Conservation (phyloP, 2,329 filamentous ascomycete genomes). For the Penicillium sp. region DNA sequence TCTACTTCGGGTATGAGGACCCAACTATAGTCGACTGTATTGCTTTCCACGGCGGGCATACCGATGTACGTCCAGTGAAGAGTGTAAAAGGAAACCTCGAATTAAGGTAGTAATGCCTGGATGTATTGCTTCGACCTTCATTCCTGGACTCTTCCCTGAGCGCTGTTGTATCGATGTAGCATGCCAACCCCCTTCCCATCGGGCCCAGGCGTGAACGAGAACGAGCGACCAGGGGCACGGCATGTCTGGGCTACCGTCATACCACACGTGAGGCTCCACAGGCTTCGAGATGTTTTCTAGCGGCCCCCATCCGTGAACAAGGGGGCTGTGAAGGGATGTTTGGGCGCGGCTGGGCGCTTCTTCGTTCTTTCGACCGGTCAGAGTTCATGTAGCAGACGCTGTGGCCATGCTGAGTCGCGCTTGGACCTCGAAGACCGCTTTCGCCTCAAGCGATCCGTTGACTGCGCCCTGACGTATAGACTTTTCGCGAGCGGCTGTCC, state of each 20-base stretch:
- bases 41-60: conserved; percentile 1
- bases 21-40: neutral
- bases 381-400: neutral
- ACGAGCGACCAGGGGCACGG: neutral
- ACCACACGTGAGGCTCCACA: conserved; percentile 13
- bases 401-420: neutral
- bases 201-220: neutral
- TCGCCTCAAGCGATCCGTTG: neutral
- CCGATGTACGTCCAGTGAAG: conserved; percentile 9
- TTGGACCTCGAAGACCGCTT: neutral
- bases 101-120: neutral
- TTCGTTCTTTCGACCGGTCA: neutral
- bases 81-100: neutral
- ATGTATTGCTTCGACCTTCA: conserved; percentile 8
- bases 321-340: neutral
- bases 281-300: conserved; percentile 14
- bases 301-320: neutral
- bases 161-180: conserved; percentile 1
- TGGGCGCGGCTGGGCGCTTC: neutral
- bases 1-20: neutral
- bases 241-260: conserved; percentile 10
- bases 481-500: neutral
- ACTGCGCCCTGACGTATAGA: conserved; percentile 1
- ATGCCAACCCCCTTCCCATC: conserved; percentile 1
- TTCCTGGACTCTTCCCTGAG: conserved; percentile 10